Evolutionary conservation across 345 rosid species (phyloP), one percentile per base, ranked within the genome.

Genomic region (Hirschfeldia incana): DNA sequence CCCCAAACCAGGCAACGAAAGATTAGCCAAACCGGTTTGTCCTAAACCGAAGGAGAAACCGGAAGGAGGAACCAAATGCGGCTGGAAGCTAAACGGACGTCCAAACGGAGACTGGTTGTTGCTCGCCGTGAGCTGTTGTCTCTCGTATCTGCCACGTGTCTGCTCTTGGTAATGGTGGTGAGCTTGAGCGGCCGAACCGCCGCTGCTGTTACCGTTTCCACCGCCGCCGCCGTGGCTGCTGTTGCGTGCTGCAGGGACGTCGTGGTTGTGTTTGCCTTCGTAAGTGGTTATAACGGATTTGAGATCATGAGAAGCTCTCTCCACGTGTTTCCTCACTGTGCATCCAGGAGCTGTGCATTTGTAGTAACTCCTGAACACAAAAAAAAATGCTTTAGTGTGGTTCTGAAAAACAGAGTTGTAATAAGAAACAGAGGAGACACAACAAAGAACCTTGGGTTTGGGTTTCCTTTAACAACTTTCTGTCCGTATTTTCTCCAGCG

Each of bases 401-500:
- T 46, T 46, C 53, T 3, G 4, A 4, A 37, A 37, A 37, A 37
- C 44, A 39, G 15, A 46, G 53, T 46, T 53, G 21, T 53, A 53
- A 16, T 15, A 32, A 70, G 4, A 70, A 29, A 29, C 32, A 29
- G 65, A 70, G 74, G 51, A 36, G 30, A 66, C 5, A 2, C 0
- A 29, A 64, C 37, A 58, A 46, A 2, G 63, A 55, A 94, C 99
- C 99, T 93, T 2, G 99, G 99, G 77, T 95, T 95, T 29, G 99
- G 98, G 76, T 95, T 95, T 74, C 99, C 99, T 89, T 95, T 95
- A 44, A 95, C 99, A 42, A 95, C 99, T 87, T 95, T 95, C 86
- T 95, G 99, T 59, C 99, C 98, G 65, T 95, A 95, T 80, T 95
- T 95, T 80, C 98, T 86, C 99, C 99, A 95, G 42, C 98, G 91